Percentiles rank a stretch among this genome's conserved stretches.
Evolutionary conservation across 2,329 filamentous ascomycete species (phyloP).

Genomic region (Xylaria polymorpha): DNA sequence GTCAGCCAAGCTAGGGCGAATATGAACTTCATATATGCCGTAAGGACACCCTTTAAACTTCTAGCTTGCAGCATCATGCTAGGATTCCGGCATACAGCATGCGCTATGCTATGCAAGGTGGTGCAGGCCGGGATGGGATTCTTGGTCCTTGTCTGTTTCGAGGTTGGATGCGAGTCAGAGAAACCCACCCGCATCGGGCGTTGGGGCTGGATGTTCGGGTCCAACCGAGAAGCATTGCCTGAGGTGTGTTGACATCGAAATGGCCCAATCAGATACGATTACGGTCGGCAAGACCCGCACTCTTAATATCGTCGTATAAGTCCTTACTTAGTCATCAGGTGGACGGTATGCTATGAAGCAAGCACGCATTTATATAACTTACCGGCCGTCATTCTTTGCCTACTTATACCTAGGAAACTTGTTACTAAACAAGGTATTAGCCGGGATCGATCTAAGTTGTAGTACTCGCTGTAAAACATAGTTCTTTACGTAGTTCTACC

Average conservation of each 20-base stretch:
- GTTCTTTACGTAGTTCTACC: too few species aligned
- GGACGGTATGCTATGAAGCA: too few species aligned
- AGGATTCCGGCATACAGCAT: conserved; percentile 1
- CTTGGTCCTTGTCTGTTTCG: neutral
- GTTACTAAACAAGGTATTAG: too few species aligned
- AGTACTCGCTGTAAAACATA: too few species aligned
- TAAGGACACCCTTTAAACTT: neutral
- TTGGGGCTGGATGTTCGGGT: neutral
- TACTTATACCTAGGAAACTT: too few species aligned
- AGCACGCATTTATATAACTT: too few species aligned
- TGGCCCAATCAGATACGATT: neutral
- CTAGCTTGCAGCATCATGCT: neutral
- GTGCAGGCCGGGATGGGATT: neutral
- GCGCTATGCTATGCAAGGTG: conserved; percentile 4
- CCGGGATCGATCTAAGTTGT: too few species aligned
- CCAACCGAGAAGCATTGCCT: too few species aligned
- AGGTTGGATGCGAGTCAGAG: neutral
- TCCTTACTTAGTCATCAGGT: too few species aligned
- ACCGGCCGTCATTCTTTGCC: too few species aligned
- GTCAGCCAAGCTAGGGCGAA: neutral
- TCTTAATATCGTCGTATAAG: neutral
- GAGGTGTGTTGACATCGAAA: neutral
- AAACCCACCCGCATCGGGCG: conserved; percentile 6
- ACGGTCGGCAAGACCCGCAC: neutral
- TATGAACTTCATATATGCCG: too few species aligned